Base-by-base conservation (phyloP, 805 yeast species). In the Spathaspora boniae region DNA sequence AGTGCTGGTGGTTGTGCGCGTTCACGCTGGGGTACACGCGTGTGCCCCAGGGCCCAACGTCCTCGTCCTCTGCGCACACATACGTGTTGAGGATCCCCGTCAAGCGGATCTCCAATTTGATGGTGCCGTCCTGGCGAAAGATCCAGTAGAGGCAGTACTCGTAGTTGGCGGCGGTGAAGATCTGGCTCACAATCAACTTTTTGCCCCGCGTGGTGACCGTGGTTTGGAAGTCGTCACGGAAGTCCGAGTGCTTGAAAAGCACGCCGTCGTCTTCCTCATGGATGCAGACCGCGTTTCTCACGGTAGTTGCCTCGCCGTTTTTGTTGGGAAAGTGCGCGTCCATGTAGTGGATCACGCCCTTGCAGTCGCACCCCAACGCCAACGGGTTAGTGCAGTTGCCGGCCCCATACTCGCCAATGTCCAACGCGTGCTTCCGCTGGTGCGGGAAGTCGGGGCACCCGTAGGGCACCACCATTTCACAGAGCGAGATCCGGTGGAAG, bases 211-310 rank as follows among this genome's bases (percentile, higher is more conserved):
- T 79, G 42, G 78, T 82, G 47, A 83, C 74, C 24, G 83, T 75
- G 36, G 91, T 84, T 43, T 77, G 78, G 62, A 81, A 82, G 54
- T 72, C 76, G 58, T 84, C 91, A 69, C 93, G 76, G 68, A 81
- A 84, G 62, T 84, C 91, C 39, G 91, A 82, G 62, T 84, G 93
- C 68, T 84, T 84, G 72, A 69, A 82, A 46, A 84, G 64, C 45
- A 84, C 60, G 22, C 93, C 91, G 51, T 82, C 88, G 53, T 85
- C 93, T 60, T 84, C 91, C 66, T 84, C 93, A 57, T 85, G 93
- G 51, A 84, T 82, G 62, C 93, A 84, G 42, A 84, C 73, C 11
- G 89, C 91, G 48, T 84, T 81, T 61, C 79, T 82, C 41, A 82
- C 70, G 22, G 86, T 78, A 46, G 78, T 65, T 40, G 87, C 80